Conservation (phyloP, 192 early-diverging fungal species). For the Spizellomyces punctatus region DNA sequence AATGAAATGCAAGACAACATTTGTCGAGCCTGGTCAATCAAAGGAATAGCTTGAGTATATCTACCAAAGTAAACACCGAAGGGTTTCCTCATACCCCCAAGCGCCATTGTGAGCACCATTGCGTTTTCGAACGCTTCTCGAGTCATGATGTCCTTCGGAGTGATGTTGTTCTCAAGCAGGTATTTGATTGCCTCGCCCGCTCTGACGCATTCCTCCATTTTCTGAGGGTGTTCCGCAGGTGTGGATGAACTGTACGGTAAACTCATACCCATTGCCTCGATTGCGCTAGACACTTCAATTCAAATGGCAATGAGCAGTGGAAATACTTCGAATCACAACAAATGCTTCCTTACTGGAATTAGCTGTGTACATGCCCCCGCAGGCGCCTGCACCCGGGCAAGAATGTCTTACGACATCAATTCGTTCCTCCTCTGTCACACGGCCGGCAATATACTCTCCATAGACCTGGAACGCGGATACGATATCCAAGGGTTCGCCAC, state of each 20-base stretch:
- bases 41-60: background rate
- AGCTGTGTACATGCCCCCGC: constrained; percentile 99
- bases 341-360: constrained; percentile 75
- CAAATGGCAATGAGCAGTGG: background rate
- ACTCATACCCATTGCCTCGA: constrained; percentile 97
- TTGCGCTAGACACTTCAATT: constrained; percentile 83
- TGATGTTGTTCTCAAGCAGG: constrained; percentile 89
- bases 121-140: constrained; percentile 94
- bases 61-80: background rate
- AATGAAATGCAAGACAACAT: constrained; percentile 94
- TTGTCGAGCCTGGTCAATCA: constrained; percentile 75
- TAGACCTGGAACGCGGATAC: constrained; percentile 97
- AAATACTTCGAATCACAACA: background rate
- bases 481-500: constrained; percentile 79
- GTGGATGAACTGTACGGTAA: constrained; percentile 94
- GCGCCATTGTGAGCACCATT: constrained; percentile 87
- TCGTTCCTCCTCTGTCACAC: constrained; percentile 86
- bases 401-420: constrained; percentile 52
- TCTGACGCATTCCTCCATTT: constrained; percentile 83
- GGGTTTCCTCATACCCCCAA: constrained; percentile 66
- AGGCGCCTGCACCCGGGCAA: constrained; percentile 89
- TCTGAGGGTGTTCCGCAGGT: constrained; percentile 88
- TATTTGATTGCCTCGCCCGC: constrained; percentile 87
- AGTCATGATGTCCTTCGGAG: constrained; percentile 96
- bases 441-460: constrained; percentile 90